These are phyloP conservation scores for Aspergillus diversus DNA, from an alignment of 495 filamentous ascomycete genomes.

Conservation along the genomic window DNA sequence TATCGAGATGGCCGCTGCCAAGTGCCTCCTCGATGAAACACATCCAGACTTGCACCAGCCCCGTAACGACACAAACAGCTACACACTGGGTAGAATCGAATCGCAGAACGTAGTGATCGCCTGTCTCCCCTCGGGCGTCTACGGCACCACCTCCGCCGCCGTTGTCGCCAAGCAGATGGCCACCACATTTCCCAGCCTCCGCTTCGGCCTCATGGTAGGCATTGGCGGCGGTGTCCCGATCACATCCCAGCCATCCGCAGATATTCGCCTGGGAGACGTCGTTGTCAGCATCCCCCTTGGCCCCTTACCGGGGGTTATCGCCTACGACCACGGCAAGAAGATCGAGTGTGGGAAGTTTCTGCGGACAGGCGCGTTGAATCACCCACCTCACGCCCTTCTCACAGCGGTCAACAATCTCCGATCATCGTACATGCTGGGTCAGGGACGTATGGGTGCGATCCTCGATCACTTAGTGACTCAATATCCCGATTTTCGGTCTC, in stretches of 20 bases:
- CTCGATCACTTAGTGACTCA: neutral
- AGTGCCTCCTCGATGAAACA: neutral
- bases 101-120: neutral
- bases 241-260: neutral
- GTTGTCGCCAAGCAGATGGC: neutral
- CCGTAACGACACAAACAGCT: neutral
- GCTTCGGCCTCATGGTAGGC: neutral
- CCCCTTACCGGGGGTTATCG: neutral
- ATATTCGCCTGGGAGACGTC: neutral
- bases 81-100: neutral
- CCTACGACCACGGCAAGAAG: neutral
- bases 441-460: neutral
- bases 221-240: neutral
- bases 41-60: neutral
- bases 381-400: neutral
- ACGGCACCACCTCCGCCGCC: neutral
- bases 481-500: neutral
- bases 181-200: neutral
- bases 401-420: neutral
- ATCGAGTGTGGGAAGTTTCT: neutral
- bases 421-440: neutral
- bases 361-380: neutral
- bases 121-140: neutral
- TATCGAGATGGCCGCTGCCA: neutral
- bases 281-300: neutral